phyloP scores from a whole-genome alignment of 441 rosid genomes.

The Pelargonium australe region DNA sequence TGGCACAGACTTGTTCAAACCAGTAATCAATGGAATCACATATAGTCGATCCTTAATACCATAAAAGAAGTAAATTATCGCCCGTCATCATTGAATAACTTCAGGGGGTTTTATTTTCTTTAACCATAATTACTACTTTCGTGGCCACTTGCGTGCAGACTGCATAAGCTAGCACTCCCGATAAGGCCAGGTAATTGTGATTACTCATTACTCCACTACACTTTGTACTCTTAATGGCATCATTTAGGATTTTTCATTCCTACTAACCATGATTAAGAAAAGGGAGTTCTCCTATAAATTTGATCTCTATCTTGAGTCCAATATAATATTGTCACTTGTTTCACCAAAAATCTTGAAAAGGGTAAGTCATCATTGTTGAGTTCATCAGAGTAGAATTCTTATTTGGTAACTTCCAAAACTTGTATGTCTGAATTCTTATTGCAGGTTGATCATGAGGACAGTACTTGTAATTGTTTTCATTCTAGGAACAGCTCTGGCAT shows the following conservation, averaged over 20 bases:
- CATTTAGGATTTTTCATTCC: conserved; percentile 2
- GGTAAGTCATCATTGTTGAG: conserved; percentile 7
- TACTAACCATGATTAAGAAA: conserved; percentile 23
- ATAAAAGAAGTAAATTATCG: not conserved
- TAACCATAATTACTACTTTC: conserved; percentile 1
- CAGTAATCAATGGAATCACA: conserved; percentile 18
- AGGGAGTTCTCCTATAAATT: conserved; percentile 17
- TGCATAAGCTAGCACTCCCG: conserved; percentile 1
- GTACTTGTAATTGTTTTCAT: not conserved
- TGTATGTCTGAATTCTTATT: not conserved
- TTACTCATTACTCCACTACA: conserved; percentile 14
- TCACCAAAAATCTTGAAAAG: conserved; percentile 12
- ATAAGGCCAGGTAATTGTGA: conserved; percentile 12
- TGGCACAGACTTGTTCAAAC: conserved; percentile 15
- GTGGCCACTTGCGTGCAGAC: conserved; percentile 7
- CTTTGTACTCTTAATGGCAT: conserved; percentile 5
- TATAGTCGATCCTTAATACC: conserved; percentile 2
- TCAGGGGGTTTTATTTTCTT: too few species aligned
- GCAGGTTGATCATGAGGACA: not conserved
- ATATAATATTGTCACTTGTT: not conserved
- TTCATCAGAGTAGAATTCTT: conserved; percentile 10
- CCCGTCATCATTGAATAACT: not conserved
- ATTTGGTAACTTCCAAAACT: not conserved
- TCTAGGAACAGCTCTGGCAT: not conserved
- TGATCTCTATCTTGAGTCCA: conserved; percentile 5